Evolutionary conservation across 495 filamentous ascomycete genomes (phyloP).

Genomic region (Mycothermus thermophilus): DNA sequence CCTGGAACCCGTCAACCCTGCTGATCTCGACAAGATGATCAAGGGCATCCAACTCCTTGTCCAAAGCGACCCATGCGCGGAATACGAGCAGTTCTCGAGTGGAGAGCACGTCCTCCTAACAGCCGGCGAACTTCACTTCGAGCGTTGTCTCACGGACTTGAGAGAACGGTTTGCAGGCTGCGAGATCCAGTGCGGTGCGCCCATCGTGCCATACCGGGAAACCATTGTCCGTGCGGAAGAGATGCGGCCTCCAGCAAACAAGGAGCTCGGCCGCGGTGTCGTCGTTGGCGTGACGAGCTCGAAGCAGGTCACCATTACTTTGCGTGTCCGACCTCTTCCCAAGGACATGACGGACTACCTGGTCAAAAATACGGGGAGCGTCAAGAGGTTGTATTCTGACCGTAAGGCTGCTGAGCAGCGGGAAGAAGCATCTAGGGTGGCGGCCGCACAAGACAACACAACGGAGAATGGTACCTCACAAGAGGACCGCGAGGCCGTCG

Average conservation of each 20-base stretch:
- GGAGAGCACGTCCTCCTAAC: slow-evolving; percentile 94
- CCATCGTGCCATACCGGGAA: slow-evolving; percentile 93
- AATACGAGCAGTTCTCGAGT: slow-evolving; percentile 83
- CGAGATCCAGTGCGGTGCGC: slow-evolving; percentile 84
- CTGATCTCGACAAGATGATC: slow-evolving; percentile 87
- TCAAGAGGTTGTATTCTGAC: slow-evolving; percentile 68
- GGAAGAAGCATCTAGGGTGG: no score
- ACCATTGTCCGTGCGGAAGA: slow-evolving; percentile 75
- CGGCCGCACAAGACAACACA: slow-evolving; percentile 14
- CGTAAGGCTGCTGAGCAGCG: slow-evolving; percentile 31
- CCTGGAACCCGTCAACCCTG: slow-evolving; percentile 76
- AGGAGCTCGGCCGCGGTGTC: slow-evolving; percentile 74
- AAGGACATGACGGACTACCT: slow-evolving; percentile 71
- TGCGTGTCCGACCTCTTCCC: slow-evolving; percentile 74
- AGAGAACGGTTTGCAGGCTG: slow-evolving; percentile 86
- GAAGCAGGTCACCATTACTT: slow-evolving; percentile 65
- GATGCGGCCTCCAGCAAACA: slow-evolving; percentile 79
- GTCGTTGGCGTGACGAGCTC: slow-evolving; percentile 63
- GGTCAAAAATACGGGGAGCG: slow-evolving; percentile 56
- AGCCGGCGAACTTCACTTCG: slow-evolving; percentile 86
- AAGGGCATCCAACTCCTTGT: slow-evolving; percentile 74
- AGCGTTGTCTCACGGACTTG: slow-evolving; percentile 88
- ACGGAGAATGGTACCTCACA: slow-evolving; percentile 26
- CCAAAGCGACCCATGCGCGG: slow-evolving; percentile 88
- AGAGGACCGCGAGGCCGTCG: slow-evolving; percentile 19